These are phyloP conservation scores for Nemania diffusa DNA, from an alignment of 2,329 filamentous ascomycete species.

Conservation along the genomic window DNA sequence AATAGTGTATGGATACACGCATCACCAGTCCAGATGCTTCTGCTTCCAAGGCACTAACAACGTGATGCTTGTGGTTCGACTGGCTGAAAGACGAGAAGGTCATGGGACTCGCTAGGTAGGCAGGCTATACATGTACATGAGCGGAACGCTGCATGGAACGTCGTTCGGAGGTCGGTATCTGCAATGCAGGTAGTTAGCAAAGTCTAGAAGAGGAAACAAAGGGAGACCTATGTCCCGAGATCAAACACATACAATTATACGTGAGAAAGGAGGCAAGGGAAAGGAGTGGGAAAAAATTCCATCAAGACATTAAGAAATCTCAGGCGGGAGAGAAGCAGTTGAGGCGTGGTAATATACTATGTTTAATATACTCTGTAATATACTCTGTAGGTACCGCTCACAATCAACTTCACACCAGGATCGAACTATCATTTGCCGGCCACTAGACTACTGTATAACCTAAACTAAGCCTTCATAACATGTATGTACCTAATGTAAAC, in stretches of 20 bases:
- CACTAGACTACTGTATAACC: constrained; percentile 12
- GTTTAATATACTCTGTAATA: too few species aligned
- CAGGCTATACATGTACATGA: neutral
- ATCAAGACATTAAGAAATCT: constrained; percentile 4
- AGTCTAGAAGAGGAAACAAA: neutral
- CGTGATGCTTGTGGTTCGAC: constrained; percentile 27
- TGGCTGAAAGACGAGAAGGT: constrained; percentile 24
- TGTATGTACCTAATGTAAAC: too few species aligned
- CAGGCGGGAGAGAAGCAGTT: constrained; percentile 2
- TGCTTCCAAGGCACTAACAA: constrained; percentile 5
- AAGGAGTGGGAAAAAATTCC: neutral
- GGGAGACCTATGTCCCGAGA: neutral
- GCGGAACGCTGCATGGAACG: constrained; percentile 18
- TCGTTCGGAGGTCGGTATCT: constrained; percentile 2
- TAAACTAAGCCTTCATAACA: constrained; percentile 29
- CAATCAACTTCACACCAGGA: constrained; percentile 13
- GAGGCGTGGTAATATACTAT: constrained; percentile 14
- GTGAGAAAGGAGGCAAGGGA: neutral
- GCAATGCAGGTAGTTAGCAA: constrained; percentile 14
- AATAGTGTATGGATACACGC: constrained; percentile 7
- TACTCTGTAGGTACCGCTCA: neutral
- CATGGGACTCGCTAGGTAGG: constrained; percentile 12
- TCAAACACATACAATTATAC: neutral
- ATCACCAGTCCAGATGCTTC: constrained; percentile 13
- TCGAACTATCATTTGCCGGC: constrained; percentile 26